Percentiles rank a stretch among this genome's conserved stretches.
Conservation (phyloP, 2,329 filamentous ascomycete genomes). For the Xylariaceae sp. region DNA sequence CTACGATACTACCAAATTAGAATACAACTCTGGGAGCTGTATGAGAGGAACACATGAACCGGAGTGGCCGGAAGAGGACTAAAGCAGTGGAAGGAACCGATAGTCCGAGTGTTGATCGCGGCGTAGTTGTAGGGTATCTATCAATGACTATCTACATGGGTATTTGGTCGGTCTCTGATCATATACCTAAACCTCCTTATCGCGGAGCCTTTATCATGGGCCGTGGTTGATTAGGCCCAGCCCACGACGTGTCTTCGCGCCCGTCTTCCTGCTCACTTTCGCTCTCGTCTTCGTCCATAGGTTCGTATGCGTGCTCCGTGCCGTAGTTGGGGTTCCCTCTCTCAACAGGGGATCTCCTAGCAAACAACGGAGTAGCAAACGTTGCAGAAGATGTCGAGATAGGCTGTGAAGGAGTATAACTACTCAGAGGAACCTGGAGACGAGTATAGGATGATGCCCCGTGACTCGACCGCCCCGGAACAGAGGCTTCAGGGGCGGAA, state of each 20-base stretch:
- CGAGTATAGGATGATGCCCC: background rate
- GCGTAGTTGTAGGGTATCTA: conserved; percentile 14
- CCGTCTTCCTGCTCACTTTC: conserved; percentile 26
- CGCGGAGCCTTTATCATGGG: conserved; percentile 28
- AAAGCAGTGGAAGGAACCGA: background rate
- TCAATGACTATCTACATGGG: conserved; percentile 7
- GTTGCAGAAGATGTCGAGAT: conserved; percentile 5
- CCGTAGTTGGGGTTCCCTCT: conserved; percentile 14
- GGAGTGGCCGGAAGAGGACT: conserved; percentile 33
- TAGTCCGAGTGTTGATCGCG: background rate
- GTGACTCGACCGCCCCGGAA: background rate
- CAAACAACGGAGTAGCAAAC: background rate
- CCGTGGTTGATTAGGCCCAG: conserved; percentile 21
- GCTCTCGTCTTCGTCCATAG: conserved; percentile 31
- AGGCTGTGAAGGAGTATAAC: conserved; percentile 2
- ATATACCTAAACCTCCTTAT: background rate
- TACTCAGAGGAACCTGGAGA: background rate
- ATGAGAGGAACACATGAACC: conserved; percentile 36
- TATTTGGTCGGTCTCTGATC: background rate
- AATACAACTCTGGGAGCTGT: conserved; percentile 40
- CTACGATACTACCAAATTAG: conserved; percentile 37
- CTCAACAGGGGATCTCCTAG: conserved; percentile 7
- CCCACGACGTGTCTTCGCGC: conserved; percentile 27
- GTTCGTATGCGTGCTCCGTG: conserved; percentile 20
- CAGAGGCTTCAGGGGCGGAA: background rate